Conservation (phyloP, 306 rosid species). For the Canavalia ensiformis region DNA sequence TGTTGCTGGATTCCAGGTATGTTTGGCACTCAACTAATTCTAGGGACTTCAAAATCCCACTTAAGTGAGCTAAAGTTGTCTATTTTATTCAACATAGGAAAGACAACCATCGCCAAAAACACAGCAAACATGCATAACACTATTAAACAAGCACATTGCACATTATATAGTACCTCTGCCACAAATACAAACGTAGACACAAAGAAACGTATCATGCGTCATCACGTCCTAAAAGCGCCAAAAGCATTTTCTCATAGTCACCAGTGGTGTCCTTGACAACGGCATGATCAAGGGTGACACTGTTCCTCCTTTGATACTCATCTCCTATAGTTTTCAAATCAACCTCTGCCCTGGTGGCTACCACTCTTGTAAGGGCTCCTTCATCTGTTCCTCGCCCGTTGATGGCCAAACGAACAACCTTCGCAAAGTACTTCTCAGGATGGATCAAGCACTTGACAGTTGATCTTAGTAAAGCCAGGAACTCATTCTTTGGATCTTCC, state of each 20-base stretch:
- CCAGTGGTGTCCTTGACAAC: conserved; percentile 54
- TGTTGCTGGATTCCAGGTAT: neutral
- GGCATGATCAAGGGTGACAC: conserved; percentile 58
- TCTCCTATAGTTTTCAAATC: conserved; percentile 56
- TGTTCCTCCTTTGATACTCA: conserved; percentile 57
- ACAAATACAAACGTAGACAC: conserved; percentile 10
- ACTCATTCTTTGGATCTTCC: conserved; percentile 56
- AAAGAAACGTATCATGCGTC: conserved; percentile 39
- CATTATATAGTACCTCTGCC: neutral
- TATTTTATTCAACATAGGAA: conserved; percentile 31
- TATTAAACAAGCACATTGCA: conserved; percentile 30
- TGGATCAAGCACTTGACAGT: conserved; percentile 57
- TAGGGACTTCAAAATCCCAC: conserved; percentile 26
- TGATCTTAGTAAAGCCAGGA: conserved; percentile 52
- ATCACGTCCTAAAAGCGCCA: conserved; percentile 50
- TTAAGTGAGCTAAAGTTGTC: neutral
- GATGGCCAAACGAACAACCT: conserved; percentile 53
- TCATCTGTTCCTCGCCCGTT: conserved; percentile 56
- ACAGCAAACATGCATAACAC: conserved; percentile 3
- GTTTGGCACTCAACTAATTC: conserved; percentile 14
- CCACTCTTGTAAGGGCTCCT: conserved; percentile 62
- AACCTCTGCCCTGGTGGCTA: conserved; percentile 58
- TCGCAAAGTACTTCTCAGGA: conserved; percentile 52
- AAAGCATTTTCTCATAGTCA: conserved; percentile 56
- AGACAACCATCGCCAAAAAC: conserved; percentile 36